Evolutionary conservation across 2,329 filamentous ascomycete genomes (phyloP).

Genomic region (Sclerotinia subarctica): DNA sequence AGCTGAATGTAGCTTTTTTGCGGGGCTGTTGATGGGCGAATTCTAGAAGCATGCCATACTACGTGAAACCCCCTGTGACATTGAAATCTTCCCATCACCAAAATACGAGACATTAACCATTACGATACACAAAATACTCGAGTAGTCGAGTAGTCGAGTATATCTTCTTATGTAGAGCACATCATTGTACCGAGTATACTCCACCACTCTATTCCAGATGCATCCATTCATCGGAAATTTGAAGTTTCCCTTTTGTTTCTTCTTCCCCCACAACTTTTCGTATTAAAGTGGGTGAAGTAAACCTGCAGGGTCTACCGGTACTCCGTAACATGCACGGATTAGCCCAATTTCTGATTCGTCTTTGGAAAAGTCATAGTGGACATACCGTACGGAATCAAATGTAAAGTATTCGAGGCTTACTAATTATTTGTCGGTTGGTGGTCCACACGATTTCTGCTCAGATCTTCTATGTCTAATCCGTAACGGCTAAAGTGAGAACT

Average conservation of each 20-base stretch:
- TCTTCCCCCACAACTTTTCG: conserved; percentile 5
- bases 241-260: not conserved
- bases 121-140: not conserved
- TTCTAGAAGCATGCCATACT: no score
- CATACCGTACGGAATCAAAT: not conserved
- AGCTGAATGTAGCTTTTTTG: not conserved
- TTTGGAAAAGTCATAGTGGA: not conserved
- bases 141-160: not conserved
- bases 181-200: not conserved
- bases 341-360: no score
- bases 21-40: not conserved
- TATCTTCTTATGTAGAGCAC: not conserved
- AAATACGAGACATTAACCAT: not conserved
- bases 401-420: not conserved
- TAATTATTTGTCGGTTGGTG: not conserved
- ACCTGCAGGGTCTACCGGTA: not conserved
- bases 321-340: not conserved
- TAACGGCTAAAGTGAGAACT: no score
- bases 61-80: no score
- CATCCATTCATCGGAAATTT: not conserved
- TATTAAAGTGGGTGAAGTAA: not conserved
- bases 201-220: not conserved
- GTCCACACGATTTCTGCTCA: not conserved
- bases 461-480: no score
- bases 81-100: not conserved